Conservation (phyloP, 306 rosid genomes). For the Ormosia emarginata region DNA sequence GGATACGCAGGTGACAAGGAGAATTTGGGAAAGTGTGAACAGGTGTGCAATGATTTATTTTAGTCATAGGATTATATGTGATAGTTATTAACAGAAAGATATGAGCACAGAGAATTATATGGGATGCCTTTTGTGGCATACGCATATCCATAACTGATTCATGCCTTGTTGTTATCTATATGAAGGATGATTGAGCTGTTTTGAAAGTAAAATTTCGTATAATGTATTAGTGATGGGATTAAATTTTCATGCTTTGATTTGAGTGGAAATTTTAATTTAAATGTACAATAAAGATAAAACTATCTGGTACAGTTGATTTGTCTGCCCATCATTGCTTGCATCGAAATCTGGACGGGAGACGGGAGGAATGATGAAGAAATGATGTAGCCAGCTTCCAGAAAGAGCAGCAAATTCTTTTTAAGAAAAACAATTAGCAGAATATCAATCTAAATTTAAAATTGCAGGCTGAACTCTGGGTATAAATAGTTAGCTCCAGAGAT, state of each 20-base stretch:
- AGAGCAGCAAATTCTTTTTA: not conserved
- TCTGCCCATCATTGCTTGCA: slow-evolving; percentile 8
- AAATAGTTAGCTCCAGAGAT: not conserved
- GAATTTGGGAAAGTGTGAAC: slow-evolving; percentile 87
- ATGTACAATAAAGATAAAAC: not conserved
- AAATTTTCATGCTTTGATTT: not conserved
- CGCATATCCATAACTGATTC: not conserved
- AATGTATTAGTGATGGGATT: not conserved
- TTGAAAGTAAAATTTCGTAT: not conserved
- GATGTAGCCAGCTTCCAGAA: not conserved
- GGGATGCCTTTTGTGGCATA: not conserved
- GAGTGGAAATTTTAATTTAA: not conserved
- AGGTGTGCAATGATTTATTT: slow-evolving; percentile 55
- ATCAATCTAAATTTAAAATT: not conserved
- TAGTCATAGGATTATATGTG: slow-evolving; percentile 17
- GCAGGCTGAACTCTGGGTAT: not conserved
- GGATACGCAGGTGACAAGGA: slow-evolving; percentile 86
- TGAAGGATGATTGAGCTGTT: not conserved
- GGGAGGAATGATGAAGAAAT: slow-evolving; percentile 18
- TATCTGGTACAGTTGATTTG: not conserved
- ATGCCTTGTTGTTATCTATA: not conserved
- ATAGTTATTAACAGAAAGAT: not conserved
- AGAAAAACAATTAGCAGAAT: not conserved
- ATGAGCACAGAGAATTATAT: not conserved
- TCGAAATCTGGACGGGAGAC: not conserved